These are phyloP conservation scores for Penicillium diatomitis DNA, from an alignment of 495 filamentous ascomycete species.

Conservation along the genomic window DNA sequence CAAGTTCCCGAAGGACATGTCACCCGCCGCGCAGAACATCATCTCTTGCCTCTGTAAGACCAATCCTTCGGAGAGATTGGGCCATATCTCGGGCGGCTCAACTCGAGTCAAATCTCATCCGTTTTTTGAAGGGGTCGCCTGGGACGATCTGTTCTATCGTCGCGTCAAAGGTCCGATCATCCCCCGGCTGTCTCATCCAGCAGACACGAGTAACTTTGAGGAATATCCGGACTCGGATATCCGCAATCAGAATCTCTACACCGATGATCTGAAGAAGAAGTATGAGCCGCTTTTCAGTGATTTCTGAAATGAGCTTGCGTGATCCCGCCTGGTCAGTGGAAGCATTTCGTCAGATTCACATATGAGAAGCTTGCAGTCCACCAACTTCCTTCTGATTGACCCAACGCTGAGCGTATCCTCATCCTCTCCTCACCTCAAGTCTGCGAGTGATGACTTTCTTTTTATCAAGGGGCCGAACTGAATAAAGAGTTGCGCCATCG, in stretches of 20 bases:
- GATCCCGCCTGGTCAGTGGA: too few species aligned
- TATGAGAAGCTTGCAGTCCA: too few species aligned
- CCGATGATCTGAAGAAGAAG: constrained; percentile 60
- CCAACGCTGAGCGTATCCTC: too few species aligned
- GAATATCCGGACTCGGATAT: constrained; percentile 59
- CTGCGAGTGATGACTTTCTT: too few species aligned
- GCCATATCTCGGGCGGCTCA: constrained; percentile 80
- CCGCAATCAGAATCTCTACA: constrained; percentile 53
- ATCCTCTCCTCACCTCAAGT: too few species aligned
- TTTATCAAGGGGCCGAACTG: too few species aligned
- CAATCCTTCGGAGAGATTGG: constrained; percentile 76
- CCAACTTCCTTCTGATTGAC: too few species aligned
- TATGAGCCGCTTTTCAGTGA: constrained; percentile 74
- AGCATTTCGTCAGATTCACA: too few species aligned
- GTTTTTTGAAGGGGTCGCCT: constrained; percentile 77
- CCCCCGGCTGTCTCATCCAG: constrained; percentile 67
- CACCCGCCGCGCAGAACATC: constrained; percentile 69
- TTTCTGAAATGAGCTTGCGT: constrained; percentile 41
- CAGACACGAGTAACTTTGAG: constrained; percentile 86
- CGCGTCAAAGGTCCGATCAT: constrained; percentile 74
- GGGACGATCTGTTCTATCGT: constrained; percentile 71
- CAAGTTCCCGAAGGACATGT: constrained; percentile 44
- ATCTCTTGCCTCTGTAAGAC: constrained; percentile 81
- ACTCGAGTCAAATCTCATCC: constrained; percentile 75
- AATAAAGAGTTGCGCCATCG: too few species aligned